Base-by-base conservation (phyloP, 2,329 filamentous ascomycete genomes). In the Scortechinia acanthostroma region DNA sequence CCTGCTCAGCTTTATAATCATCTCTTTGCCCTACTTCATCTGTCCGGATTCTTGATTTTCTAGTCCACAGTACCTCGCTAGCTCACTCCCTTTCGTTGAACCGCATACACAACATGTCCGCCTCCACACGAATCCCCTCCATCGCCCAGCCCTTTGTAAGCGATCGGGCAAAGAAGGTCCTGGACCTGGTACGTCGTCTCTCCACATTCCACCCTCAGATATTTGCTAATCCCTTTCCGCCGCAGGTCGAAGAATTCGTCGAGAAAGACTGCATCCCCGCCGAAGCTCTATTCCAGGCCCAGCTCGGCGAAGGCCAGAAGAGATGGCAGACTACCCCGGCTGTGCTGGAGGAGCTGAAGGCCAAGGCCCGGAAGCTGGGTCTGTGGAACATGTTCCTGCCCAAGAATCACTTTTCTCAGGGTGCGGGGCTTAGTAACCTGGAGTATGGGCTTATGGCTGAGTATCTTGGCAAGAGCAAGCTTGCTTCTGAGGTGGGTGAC, bases 331-430 rank as follows among this genome's bases (percentile, higher is more conserved):
- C 73, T 30, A 86, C 94, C 61, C 91, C 93, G 1, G 62, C 74
- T 35, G 75, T 97, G 55, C 77, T 98, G 49, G 93, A 98, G 54
- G 84, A 93, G 46, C 77, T 98, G 55, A 97, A 97, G 76, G 71
- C 68, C 52, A 87, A 90, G 64, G 93, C 91, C 40, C 78, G 75
- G 58, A 76, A 85, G 54, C 76, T 95, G 21, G 93, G 91, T 1
- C 74, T 98, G 42, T 98, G 93, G 93, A 98, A 98, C 69, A 86
- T 98, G 84, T 98, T 98, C 74, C 68, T 98, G 54, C 88, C 93
- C 52, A 91, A 87, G 71, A 90, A 84, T 56, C 91, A 96, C 69
- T 97, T 96, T 76, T 88, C 86, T 64, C 88, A 96, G 70, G 94
- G 90, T 1, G 90, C 91, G 20, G 93, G 93, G 23, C 96, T 89